A percentile compares a stretch with the other conserved stretches of the same genome.
Conservation (phyloP, 1,139 yeast species). For the Sugiyamaella xylanicola region DNA sequence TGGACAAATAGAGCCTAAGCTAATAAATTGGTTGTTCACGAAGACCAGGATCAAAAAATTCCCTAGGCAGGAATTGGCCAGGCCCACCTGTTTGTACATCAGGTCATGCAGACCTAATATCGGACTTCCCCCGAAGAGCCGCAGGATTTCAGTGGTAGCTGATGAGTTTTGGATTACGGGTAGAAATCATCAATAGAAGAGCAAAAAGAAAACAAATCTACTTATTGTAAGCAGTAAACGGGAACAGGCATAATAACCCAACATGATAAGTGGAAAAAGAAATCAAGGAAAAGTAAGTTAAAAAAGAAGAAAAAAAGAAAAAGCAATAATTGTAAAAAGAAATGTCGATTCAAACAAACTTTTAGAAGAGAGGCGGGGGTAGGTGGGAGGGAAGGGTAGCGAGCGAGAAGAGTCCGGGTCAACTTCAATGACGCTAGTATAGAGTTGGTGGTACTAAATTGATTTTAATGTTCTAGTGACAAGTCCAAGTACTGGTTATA, state of each 20-base stretch:
- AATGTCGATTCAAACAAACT: not conserved
- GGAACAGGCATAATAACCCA: constrained; percentile 14
- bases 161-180: not conserved
- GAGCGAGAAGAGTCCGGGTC: not conserved
- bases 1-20: not conserved
- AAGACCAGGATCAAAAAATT: not conserved
- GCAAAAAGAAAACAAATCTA: constrained; percentile 2
- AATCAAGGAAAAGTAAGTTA: not conserved
- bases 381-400: constrained; percentile 7
- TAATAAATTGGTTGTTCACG: not conserved
- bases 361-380: constrained; percentile 10
- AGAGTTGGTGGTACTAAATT: not conserved
- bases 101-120: constrained; percentile 7
- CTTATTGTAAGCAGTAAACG: constrained; percentile 11
- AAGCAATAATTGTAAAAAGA: not conserved
- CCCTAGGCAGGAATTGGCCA: not conserved
- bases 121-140: constrained; percentile 6
- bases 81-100: not conserved
- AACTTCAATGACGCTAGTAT: not conserved
- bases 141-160: constrained; percentile 3
- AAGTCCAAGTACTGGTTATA: not conserved
- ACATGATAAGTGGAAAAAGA: constrained; percentile 7
- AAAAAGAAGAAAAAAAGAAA: not conserved
- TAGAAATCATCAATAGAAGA: constrained; percentile 1
- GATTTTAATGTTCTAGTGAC: not conserved